Evolutionary conservation across 1,284 basidiomycete species (phyloP).

Genomic region (Malassezia yamatoensis): DNA sequence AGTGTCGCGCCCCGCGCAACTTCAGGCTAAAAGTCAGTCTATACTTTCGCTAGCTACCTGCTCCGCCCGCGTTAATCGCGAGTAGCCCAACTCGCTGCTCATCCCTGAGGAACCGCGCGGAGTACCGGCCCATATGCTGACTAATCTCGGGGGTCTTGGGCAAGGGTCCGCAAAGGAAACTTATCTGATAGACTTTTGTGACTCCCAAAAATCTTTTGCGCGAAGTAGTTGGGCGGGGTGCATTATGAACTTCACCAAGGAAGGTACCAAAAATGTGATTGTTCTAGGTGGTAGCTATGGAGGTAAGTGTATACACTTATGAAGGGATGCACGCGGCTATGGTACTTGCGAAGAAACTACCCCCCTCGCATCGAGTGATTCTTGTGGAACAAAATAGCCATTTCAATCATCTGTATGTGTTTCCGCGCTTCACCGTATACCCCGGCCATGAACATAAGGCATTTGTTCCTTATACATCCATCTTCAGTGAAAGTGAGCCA

Average conservation of each 20-base stretch:
- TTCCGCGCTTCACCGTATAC: conserved; percentile 52
- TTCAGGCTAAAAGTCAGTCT: no score
- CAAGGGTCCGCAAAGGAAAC: no score
- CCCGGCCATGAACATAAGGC: conserved; percentile 51
- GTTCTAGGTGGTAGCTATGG: conserved; percentile 47
- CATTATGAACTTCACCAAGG: background rate
- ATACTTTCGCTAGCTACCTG: background rate
- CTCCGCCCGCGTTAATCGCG: background rate
- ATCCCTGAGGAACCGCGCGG: background rate
- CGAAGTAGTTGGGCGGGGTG: background rate
- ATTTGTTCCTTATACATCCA: conserved; percentile 55
- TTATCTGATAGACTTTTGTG: background rate
- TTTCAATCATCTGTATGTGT: conserved; percentile 52
- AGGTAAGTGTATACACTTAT: conserved; percentile 16
- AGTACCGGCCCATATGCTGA: background rate
- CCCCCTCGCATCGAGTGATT: conserved; percentile 49
- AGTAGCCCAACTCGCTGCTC: background rate
- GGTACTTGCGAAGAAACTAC: conserved; percentile 48
- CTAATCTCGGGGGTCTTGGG: no score
- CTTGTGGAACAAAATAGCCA: conserved; percentile 52
- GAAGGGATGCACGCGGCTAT: conserved; percentile 44
- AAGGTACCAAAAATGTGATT: conserved; percentile 40
- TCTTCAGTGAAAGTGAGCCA: conserved; percentile 69
- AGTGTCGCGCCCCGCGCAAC: no score
- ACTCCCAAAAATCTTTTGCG: background rate